These are phyloP conservation scores for Tricholoma sp. DNA, from an alignment of 768 basidiomycete genomes.

Conservation along the genomic window DNA sequence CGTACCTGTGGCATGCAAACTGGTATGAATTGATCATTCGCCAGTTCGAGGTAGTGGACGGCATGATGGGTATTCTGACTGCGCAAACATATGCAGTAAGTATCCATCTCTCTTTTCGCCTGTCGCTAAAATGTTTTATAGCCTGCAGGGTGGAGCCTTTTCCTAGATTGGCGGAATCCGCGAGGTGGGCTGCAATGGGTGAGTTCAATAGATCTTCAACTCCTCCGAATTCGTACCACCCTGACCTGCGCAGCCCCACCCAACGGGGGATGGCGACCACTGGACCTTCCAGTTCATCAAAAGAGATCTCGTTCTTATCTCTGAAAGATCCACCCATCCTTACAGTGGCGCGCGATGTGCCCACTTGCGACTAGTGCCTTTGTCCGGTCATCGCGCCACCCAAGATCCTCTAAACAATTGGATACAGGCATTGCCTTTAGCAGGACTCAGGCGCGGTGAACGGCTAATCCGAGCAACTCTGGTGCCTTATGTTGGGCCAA, in stretches of 20 bases:
- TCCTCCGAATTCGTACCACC: neutral
- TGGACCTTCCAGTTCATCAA: neutral
- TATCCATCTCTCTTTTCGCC: neutral
- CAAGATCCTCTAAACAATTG: neutral
- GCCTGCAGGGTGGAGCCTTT: neutral
- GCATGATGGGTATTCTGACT: neutral
- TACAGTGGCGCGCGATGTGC: neutral
- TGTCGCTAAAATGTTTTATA: neutral
- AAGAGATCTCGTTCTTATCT: neutral
- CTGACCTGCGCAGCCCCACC: neutral
- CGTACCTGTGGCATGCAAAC: neutral
- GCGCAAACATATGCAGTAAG: neutral
- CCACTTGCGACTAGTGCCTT: neutral
- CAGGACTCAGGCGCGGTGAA: neutral
- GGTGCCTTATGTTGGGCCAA: conserved; percentile 2
- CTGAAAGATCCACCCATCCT: neutral
- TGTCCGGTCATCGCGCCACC: neutral
- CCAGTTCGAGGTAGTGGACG: neutral
- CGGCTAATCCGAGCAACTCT: neutral
- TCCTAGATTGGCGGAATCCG: neutral
- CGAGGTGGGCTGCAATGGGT: neutral
- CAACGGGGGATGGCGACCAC: neutral
- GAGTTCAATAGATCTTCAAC: neutral
- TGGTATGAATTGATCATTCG: neutral
- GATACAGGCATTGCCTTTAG: neutral